Percentiles rank a stretch among this genome's conserved stretches.
Conservation (phyloP, 139 green algal genomes). For the Pseudopediastrum boryanum region DNA sequence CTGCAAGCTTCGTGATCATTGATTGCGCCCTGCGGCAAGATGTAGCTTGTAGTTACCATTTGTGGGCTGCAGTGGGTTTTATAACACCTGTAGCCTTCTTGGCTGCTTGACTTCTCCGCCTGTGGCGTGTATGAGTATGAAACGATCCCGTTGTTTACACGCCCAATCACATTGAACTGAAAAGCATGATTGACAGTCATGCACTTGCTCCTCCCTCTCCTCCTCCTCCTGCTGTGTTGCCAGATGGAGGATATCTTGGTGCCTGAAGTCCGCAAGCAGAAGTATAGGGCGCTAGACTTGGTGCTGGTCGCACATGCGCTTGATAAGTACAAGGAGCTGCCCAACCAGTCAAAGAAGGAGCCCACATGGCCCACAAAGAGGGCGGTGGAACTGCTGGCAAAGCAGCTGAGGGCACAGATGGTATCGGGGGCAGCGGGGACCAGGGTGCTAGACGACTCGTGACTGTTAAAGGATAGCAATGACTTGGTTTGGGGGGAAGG, state of each 20-base stretch:
- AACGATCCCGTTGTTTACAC: no score
- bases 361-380: slow-evolving; percentile 53
- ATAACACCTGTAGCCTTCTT: no score
- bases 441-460: no score
- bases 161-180: no score
- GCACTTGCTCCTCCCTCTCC: not conserved
- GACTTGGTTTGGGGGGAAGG: no score
- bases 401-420: slow-evolving; percentile 47
- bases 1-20: no score
- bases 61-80: no score
- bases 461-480: slow-evolving; percentile 2
- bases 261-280: slow-evolving; percentile 39
- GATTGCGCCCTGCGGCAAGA: no score
- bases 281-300: slow-evolving; percentile 40
- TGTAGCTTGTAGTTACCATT: no score
- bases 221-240: not conserved
- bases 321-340: slow-evolving; percentile 44
- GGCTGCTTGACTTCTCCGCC: no score
- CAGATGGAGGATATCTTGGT: slow-evolving; percentile 54
- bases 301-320: slow-evolving; percentile 39
- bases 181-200: not conserved
- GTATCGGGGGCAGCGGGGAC: not conserved
- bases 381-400: slow-evolving; percentile 52
- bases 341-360: slow-evolving; percentile 43
- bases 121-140: no score